Evolutionary conservation across 768 basidiomycete genomes (phyloP), one percentile per base, ranked within the genome.

Genomic region (Calocybe cyanea): DNA sequence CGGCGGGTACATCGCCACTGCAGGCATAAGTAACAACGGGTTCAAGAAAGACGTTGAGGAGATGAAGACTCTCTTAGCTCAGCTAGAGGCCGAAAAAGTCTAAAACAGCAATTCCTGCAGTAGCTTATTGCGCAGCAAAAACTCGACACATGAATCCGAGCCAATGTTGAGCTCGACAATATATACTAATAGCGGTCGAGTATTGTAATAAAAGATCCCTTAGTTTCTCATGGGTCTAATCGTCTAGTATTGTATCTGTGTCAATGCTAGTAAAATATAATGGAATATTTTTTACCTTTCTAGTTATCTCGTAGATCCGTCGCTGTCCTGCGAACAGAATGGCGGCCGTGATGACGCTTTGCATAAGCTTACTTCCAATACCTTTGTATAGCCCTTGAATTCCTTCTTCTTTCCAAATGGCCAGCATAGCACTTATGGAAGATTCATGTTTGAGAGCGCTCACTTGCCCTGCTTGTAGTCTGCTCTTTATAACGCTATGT

Each of bases 261-360:
- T 50, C 8, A 21, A 36, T 3, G 14, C 37, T 24, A 20, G 7
- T 14, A 8, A 8, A 13, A 24, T 3, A 24, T n/a, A 23, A 30
- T 6, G 37, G n/a, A 11, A 39, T 9, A 3, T 38, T n/a, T 20
- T 5, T 43, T 41, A 73, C 76, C 59, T 63, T 63, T 59, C 81
- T 87, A 10, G 79, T 81, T n/a, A 83, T 49, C 54, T 88, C 84
- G 46, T 83, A 90, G 44, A 89, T 80, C 52, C 92, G 76, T 57
- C 84, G 77, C 64, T 98, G 95, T 6, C 87, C 81, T 11, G 85
- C 87, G 60, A 98, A 98, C 53, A 98, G 74, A 55, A 98, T 91
- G 5, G 92, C 92, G 13, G 93, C 93, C 7, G 92, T 95, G 40
- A 97, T 73, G 1, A 96, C 90, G 52, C 87, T 92, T 65, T 97